Evolutionary conservation across 2,329 filamentous ascomycete genomes (phyloP), one percentile per base, ranked within the genome.

Genomic region (Ceratocystis papillata): DNA sequence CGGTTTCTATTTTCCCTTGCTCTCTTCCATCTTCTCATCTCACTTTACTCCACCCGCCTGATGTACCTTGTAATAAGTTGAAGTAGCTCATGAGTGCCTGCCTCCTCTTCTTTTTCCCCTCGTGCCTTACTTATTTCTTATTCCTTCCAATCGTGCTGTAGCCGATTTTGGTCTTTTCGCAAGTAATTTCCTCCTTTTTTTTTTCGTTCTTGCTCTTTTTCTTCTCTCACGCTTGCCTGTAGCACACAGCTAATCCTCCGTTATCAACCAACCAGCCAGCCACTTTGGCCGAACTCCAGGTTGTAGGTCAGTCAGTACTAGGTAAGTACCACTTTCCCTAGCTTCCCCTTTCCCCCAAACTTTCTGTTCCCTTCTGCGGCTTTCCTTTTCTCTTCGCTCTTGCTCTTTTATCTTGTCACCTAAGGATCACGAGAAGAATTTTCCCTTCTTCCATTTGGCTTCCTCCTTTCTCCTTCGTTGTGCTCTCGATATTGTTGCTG

Each of bases 161-260:
- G 17, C n/a, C 12, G 8, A 33, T 8, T 55, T 28, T 44, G n/a
- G 37, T 53, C 8, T 55, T 57, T 17, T 55, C 17, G 30, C 33
- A 20, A 28, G 63, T 64, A 64, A 64, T 64, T 64, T 64, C 63
- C 63, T 64, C 63, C 63, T 64, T 64, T 64, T 64, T 48, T 61
- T 61, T 20, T 46, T 62, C 5, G 20, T 20, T 44, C 44, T 62
- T 44, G n/a, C 44, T 20, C 45, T 8, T 17, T 62, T 45, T 37
- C 60, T 62, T 61, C 28, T 37, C 44, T 17, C 37, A 17, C 25
- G 20, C 62, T 25, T 7, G 46, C 17, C 17, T n/a, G 48, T 53
- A 53, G 48, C 22, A 53, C 48, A 22, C 37, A 41, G 37, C 37
- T 41, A 41, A 41, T 41, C 37, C 37, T 41, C 37, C 12, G 25